Base-by-base conservation (phyloP, 2,329 filamentous ascomycete genomes). In the Pyricularia grisea region DNA sequence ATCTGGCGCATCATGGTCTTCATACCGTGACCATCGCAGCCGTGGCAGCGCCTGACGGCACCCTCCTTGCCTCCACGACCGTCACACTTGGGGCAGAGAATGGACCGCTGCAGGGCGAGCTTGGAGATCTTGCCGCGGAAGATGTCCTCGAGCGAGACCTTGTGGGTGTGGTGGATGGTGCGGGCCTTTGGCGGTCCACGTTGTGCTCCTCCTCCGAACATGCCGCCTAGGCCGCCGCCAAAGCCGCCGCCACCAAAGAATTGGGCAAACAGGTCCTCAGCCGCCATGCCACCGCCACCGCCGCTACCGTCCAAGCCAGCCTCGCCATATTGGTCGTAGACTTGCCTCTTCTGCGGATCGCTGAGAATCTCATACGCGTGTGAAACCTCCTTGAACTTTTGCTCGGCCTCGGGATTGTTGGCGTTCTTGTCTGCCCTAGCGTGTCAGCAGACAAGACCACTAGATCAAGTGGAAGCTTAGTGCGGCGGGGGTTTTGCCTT, bases 1-100 rank as follows among this genome's bases (percentile, higher is more conserved):
- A 99, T 98, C 83, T 99, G 95, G 78, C 96, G 92, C 95, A 99
- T 97, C 94, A 99, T 98, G 60, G 92, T 97, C 91, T 98, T 98
- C 92, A 97, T 97, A 81, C 95, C 95, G 72, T 91, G 88, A 73
- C 95, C 95, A 76, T 97, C 93, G 80, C 95, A 99, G 77, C 93
- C 92, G 60, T 88, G 78, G 81, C 95, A 99, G 76, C 91, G 92
- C 84, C 94, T 94, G 73, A 98, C 94, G n/a, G 95, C 92, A 72
- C 95, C 95, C 73, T 98, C 94, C 85, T 99, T 99, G 73, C 95
- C 95, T 77, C 95, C 95, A 70, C 93, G 89, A 72, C 95, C 95
- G 70, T 95, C 91, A 80, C 95, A 99, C 82, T 94, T 94, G 73
- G 92, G 85, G 85, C 95, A 99, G 81, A 99, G 95, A 79, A 99